A percentile compares a stretch with the other conserved stretches of the same genome.
Evolutionary conservation across 306 rosid genomes (phyloP).

Genomic region (Pterocarpus macrocarpus): DNA sequence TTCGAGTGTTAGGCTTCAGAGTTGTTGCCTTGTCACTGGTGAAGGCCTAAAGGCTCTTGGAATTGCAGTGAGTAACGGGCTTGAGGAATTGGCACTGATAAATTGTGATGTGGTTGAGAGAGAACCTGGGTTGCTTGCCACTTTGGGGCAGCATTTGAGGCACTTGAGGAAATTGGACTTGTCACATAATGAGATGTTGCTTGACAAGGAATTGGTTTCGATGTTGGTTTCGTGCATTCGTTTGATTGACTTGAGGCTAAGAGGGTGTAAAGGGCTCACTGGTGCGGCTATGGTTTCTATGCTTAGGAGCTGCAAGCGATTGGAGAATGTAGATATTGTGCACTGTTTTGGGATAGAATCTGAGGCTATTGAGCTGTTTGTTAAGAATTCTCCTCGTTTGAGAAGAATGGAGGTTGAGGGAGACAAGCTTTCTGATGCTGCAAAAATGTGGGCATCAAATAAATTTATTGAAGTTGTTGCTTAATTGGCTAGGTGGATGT

Average conservation of each 20-base stretch:
- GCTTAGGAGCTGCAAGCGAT: slow-evolving; percentile 66
- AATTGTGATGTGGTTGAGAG: slow-evolving; percentile 90
- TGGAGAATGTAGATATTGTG: slow-evolving; percentile 73
- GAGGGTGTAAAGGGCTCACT: slow-evolving; percentile 78
- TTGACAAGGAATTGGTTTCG: slow-evolving; percentile 76
- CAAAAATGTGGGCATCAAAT: slow-evolving; percentile 59
- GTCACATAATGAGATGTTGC: slow-evolving; percentile 80
- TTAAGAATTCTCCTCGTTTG: slow-evolving; percentile 60
- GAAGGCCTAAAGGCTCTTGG: slow-evolving; percentile 78
- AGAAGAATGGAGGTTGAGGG: slow-evolving; percentile 74
- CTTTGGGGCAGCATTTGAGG: slow-evolving; percentile 82
- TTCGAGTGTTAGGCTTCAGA: slow-evolving; percentile 71
- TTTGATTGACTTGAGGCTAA: slow-evolving; percentile 70
- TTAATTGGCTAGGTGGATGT: slow-evolving; percentile 42
- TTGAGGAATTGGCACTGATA: slow-evolving; percentile 79
- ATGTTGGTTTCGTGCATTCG: slow-evolving; percentile 72
- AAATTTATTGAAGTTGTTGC: slow-evolving; percentile 64
- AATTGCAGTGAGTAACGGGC: slow-evolving; percentile 53
- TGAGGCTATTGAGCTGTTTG: slow-evolving; percentile 62
- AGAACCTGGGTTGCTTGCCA: slow-evolving; percentile 80
- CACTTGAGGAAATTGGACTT: slow-evolving; percentile 73
- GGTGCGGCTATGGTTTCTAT: slow-evolving; percentile 51
- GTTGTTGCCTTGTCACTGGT: slow-evolving; percentile 84
- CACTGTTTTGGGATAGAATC: slow-evolving; percentile 66
- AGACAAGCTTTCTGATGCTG: slow-evolving; percentile 68